phyloP scores from a whole-genome alignment of 2,329 filamentous ascomycete genomes.

The Trichoderma oligosporum region DNA sequence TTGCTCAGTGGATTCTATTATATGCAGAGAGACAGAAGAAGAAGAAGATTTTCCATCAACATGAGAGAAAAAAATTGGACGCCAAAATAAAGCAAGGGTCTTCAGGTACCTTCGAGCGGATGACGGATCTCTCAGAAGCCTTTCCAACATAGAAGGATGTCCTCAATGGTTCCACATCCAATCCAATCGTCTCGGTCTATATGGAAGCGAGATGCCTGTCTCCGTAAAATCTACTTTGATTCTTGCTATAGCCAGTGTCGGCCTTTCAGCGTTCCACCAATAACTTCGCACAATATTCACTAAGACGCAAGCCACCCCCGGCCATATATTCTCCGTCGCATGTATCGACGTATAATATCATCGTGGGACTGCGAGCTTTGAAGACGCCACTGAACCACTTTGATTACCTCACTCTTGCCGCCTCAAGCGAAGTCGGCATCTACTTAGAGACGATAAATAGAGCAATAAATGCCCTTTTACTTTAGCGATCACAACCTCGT shows the following conservation, averaged over 20 bases:
- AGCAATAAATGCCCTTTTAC: conserved; percentile 15
- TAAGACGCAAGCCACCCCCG: not conserved
- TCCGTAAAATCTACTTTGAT: not conserved
- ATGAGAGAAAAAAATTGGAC: too few relatives aligned
- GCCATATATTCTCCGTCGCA: conserved; percentile 11
- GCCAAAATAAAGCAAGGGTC: too few relatives aligned
- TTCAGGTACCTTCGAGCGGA: too few relatives aligned
- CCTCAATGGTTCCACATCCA: not conserved
- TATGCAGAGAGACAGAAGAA: too few relatives aligned
- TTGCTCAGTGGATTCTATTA: too few relatives aligned
- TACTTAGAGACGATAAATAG: not conserved
- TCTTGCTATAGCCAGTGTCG: not conserved
- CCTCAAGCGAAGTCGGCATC: not conserved
- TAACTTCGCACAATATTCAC: not conserved
- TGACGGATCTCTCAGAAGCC: too few relatives aligned
- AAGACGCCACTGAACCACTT: not conserved
- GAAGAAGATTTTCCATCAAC: too few relatives aligned
- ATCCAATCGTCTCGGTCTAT: conserved; percentile 3
- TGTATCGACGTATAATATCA: not conserved
- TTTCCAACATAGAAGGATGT: too few relatives aligned
- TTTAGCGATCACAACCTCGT: not conserved
- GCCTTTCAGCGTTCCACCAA: conserved; percentile 6
- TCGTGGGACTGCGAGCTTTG: not conserved
- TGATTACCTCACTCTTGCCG: not conserved
- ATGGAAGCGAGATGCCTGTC: not conserved